These are phyloP conservation scores for Schrenkiella parvula DNA, from an alignment of 345 rosid species.

Conservation along the genomic window DNA sequence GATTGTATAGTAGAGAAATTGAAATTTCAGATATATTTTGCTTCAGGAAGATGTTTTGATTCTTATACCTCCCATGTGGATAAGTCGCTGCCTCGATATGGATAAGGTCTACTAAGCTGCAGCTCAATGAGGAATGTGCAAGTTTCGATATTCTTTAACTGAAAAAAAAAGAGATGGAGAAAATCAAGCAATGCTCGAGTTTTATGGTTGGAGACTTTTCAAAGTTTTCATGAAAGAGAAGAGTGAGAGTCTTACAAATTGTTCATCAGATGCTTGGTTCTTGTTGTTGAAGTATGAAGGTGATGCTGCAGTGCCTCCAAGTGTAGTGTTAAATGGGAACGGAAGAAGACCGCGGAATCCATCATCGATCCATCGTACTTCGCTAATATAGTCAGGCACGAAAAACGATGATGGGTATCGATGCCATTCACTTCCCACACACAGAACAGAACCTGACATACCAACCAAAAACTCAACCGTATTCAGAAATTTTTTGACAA, in stretches of 20 bases:
- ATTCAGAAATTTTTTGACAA: neutral
- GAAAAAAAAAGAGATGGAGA: slow-evolving; percentile 13
- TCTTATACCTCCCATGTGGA: slow-evolving; percentile 86
- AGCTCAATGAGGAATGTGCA: slow-evolving; percentile 90
- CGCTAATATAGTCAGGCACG: slow-evolving; percentile 60
- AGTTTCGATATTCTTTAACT: slow-evolving; percentile 60
- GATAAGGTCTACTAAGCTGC: slow-evolving; percentile 73
- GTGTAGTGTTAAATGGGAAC: slow-evolving; percentile 70
- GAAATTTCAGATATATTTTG: neutral
- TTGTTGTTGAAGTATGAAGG: slow-evolving; percentile 83
- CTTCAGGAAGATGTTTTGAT: neutral
- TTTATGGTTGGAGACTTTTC: neutral
- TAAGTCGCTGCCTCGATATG: slow-evolving; percentile 73
- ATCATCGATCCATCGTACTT: slow-evolving; percentile 91
- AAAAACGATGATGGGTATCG: slow-evolving; percentile 94
- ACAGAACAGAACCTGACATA: slow-evolving; percentile 71
- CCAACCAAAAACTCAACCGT: neutral
- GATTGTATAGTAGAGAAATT: neutral
- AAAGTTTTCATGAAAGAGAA: neutral
- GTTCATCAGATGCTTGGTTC: slow-evolving; percentile 80
- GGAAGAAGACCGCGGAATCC: slow-evolving; percentile 97
- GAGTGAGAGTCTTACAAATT: slow-evolving; percentile 52
- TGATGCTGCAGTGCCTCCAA: slow-evolving; percentile 92
- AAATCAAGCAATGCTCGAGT: neutral
- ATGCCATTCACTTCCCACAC: slow-evolving; percentile 99